Conservation (phyloP, 352 stramenopile genomes). For the Plasmopara halstedii region DNA sequence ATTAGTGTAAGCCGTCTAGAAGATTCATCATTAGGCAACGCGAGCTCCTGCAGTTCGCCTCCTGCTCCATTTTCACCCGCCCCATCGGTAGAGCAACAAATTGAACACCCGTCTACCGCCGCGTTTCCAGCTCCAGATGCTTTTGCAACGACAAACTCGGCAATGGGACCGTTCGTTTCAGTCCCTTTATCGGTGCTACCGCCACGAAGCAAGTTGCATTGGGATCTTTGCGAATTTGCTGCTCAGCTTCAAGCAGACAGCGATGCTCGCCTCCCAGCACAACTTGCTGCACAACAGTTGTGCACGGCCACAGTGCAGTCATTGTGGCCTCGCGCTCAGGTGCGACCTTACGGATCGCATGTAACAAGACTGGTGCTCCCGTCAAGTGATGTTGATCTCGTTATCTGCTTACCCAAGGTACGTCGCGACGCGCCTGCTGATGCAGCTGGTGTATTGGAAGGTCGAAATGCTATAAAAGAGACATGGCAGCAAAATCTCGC, state of each 20-base stretch:
- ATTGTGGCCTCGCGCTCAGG: constrained; percentile 92
- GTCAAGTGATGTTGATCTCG: constrained; percentile 95
- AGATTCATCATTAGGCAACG: constrained; percentile 18
- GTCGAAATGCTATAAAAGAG: constrained; percentile 97
- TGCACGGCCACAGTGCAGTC: constrained; percentile 81
- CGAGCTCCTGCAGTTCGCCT: constrained; percentile 23
- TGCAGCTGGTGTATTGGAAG: constrained; percentile 93
- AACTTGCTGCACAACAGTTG: constrained; percentile 67
- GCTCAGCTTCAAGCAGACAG: constrained; percentile 71
- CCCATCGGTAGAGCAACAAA: constrained; percentile 21
- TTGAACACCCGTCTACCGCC: constrained; percentile 14
- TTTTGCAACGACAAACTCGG: constrained; percentile 41
- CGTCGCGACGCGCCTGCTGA: constrained; percentile 90
- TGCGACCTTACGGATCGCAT: constrained; percentile 96
- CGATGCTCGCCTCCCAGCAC: constrained; percentile 52
- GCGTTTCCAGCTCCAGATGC: constrained; percentile 26
- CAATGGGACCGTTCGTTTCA: constrained; percentile 73
- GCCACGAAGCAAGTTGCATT: constrained; percentile 77
- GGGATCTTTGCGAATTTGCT: constrained; percentile 84
- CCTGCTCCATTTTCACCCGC: constrained; percentile 27
- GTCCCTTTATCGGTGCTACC: constrained; percentile 80
- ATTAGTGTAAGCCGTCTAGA: constrained; percentile 12
- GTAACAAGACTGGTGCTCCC: constrained; percentile 93
- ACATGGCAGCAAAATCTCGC: constrained; percentile 96
- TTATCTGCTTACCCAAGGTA: constrained; percentile 98